Evolutionary conservation across 768 basidiomycete genomes (phyloP), one percentile per base, ranked within the genome.

Genomic region (Suillus sp.): DNA sequence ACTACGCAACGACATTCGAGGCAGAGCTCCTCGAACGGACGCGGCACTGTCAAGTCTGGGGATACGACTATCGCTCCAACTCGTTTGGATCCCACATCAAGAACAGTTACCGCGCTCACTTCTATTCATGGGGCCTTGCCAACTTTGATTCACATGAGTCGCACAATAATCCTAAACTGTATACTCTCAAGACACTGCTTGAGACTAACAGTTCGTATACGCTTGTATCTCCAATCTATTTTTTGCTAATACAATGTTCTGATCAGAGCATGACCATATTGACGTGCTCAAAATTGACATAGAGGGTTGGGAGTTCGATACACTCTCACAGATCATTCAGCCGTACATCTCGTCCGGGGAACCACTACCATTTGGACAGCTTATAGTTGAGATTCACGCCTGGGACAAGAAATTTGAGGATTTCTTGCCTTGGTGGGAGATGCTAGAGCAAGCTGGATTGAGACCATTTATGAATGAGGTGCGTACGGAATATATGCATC

Each of bases 1-100:
- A 84, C 73, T 78, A 82, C 54, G 87, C 88, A 60, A 84, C 86
- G 4, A 86, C 87, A 5, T 90, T 88, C 65, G 88, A 89, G 67
- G 81, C 83, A 4, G 84, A 81, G 38, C 69, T 89, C 53, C 77
- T 90, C 16, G 78, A 80, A 34, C 77, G 76, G 16, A 78, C 78
- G 37, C 71, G 71, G n/a, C 62, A 72, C 53, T 88, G 88, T 67
- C 71, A 86, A 69, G 79, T 89, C 6, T 89, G 81, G 79, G 85
- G 86, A 1, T 90, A 87, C 62, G 88, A 88, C 68, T 83, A 76
- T 65, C 76, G 71, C 38, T 67, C 74, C 63, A 67, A 75, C 58
- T 70, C 75, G 55, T 78, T 72, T 38, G 76, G 74, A 32, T 74
- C 69, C 25, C 69, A 71, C 65, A 77, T 77, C 60, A 71, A 70